These are phyloP conservation scores for Fusarium chaquense DNA, from an alignment of 2,329 filamentous ascomycete species.

Conservation along the genomic window DNA sequence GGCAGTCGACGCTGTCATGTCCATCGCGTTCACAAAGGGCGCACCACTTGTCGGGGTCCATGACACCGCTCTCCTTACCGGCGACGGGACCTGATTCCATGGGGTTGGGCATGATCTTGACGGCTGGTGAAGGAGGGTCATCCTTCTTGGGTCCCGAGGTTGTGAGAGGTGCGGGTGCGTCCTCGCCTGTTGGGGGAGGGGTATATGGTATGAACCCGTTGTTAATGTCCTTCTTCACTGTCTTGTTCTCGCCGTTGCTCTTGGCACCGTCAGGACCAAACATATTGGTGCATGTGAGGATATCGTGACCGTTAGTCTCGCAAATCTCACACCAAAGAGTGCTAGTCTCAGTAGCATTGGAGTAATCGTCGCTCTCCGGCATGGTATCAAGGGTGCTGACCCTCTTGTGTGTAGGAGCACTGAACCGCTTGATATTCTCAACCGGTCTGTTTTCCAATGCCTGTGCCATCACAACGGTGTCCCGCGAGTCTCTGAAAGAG, in stretches of 20 bases:
- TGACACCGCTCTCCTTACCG: conserved; percentile 80
- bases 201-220: conserved; percentile 56
- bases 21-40: conserved; percentile 96
- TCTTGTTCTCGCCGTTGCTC: conserved; percentile 48
- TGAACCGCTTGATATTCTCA: conserved; percentile 62
- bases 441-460: conserved; percentile 61
- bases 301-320: conserved; percentile 91
- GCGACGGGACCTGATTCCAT: conserved; percentile 77
- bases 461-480: conserved; percentile 71
- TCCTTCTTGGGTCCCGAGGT: conserved; percentile 62
- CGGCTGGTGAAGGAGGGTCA: conserved; percentile 53
- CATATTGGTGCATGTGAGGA: conserved; percentile 93
- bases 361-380: conserved; percentile 77
- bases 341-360: conserved; percentile 77
- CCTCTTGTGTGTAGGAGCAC: conserved; percentile 63
- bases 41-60: conserved; percentile 94
- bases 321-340: conserved; percentile 95
- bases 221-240: conserved; percentile 52
- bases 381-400: conserved; percentile 73
- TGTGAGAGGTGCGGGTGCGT: conserved; percentile 67
- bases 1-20: conserved; percentile 95
- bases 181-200: conserved; percentile 57
- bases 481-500: conserved; percentile 74
- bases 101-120: conserved; percentile 68
- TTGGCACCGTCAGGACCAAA: conserved; percentile 66